phyloP scores from a whole-genome alignment of 345 rosid genomes.

The Gossypium anomalum region DNA sequence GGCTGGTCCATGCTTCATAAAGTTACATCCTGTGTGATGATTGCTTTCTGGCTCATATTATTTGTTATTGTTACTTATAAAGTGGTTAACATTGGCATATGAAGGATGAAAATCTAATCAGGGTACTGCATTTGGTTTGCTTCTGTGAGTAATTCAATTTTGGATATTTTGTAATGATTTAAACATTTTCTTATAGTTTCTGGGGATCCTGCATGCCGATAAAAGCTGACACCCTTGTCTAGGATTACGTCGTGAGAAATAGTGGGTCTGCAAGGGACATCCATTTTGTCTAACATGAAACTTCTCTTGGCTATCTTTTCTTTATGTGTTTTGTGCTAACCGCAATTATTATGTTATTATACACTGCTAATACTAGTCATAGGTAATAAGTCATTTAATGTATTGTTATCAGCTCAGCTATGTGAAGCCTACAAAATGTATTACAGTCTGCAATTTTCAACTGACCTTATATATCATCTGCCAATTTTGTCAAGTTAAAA shows the following conservation, averaged over 20 bases:
- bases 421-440: background rate
- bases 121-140: background rate
- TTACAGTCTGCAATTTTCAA: background rate
- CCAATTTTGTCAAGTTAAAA: background rate
- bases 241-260: background rate
- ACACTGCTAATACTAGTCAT: background rate
- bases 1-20: background rate
- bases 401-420: background rate
- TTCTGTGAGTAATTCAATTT: background rate
- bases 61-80: background rate
- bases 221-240: background rate
- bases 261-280: background rate
- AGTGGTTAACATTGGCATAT: background rate
- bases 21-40: background rate
- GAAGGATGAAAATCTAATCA: background rate
- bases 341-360: background rate
- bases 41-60: background rate
- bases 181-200: background rate
- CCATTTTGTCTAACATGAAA: background rate
- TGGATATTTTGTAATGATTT: background rate
- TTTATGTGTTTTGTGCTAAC: background rate
- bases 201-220: background rate
- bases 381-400: background rate
- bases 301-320: background rate
- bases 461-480: background rate